Base-by-base conservation (phyloP, 192 early-diverging fungal species). In the Backusella mclennaniae region DNA sequence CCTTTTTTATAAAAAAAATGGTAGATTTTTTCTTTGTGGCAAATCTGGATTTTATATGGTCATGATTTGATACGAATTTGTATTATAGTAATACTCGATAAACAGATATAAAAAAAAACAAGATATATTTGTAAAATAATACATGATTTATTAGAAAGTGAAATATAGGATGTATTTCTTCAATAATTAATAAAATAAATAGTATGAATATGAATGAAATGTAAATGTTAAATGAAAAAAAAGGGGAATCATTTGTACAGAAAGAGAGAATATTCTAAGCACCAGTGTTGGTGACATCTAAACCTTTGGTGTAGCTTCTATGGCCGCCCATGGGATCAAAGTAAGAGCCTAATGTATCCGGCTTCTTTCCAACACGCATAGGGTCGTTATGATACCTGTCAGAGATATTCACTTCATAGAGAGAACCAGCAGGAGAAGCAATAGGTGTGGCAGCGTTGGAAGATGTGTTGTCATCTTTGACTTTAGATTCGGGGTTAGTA, bases 321-420 rank as follows among this genome's bases (percentile, higher is more conserved):
- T 66, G 71, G 1, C 71, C 70, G 38, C 77, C 77, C 77, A 78
- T 78, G 11, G 77, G 77, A 67, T 78, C 77, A 38, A 73, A 35
- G 29, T 49, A 78, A 12, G n/a, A 4, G 17, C 77, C 77, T 26
- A 73, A 29, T 29, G 44, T 73, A 67, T 78, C 77, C 33, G 77
- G 77, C 12, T 68, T 56, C 21, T 35, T 73, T 0, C 33, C 67
- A 17, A 49, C 39, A 44, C 77, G 39, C 59, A 73, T 73, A 29
- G 77, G 77, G 53, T 78, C 77, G 35, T 69, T 69, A 39, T 71
- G 68, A 21, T 69, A 76, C 36, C 66, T 71, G 29, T 46, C 42
- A 26, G 35, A 15, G 8, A 23, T 1, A 23, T 14, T 23, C 0
- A 31, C 29, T 42, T 71, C 70, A 33, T 46, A 29, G 9, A 63